A percentile compares a stretch with the other conserved stretches of the same genome.
Conservation (phyloP, 495 filamentous ascomycete genomes). For the Daldinia loculata region DNA sequence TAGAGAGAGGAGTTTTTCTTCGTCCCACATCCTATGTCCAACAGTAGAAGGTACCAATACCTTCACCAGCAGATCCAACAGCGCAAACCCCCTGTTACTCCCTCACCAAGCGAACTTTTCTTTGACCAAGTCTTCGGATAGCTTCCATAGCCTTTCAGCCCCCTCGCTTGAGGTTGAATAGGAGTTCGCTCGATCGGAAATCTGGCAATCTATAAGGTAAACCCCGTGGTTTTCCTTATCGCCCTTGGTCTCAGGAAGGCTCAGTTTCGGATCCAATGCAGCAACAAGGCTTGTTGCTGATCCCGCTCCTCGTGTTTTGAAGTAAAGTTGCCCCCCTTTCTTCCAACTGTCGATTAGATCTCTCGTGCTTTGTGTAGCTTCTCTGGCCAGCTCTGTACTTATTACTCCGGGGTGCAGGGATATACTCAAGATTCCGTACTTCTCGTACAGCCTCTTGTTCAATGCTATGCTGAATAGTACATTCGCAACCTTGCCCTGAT, state of each 20-base stretch:
- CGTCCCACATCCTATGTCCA: no score
- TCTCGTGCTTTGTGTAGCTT: conserved; percentile 32
- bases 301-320: conserved; percentile 49
- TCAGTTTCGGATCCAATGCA: conserved; percentile 55
- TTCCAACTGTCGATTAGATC: conserved; percentile 18
- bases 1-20: no score
- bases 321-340: conserved; percentile 14
- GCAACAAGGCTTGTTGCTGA: conserved; percentile 55
- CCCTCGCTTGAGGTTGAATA: conserved; percentile 45
- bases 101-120: conserved; percentile 50
- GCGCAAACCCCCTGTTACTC: background rate
- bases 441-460: conserved; percentile 46
- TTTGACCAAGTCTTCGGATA: conserved; percentile 60
- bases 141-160: conserved; percentile 61
- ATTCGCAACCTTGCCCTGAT: conserved; percentile 62
- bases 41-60: no score
- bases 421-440: conserved; percentile 47
- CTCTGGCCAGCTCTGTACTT: conserved; percentile 43
- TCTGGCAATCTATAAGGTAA: conserved; percentile 55
- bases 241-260: conserved; percentile 34
- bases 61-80: background rate
- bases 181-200: conserved; percentile 42
- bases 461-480: conserved; percentile 57
- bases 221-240: conserved; percentile 52
- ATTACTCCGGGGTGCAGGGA: conserved; percentile 57